Percentiles rank a stretch among this genome's conserved stretches.
Evolutionary conservation across 495 filamentous ascomycete species (phyloP).

Genomic region (Xylaria telfairii): DNA sequence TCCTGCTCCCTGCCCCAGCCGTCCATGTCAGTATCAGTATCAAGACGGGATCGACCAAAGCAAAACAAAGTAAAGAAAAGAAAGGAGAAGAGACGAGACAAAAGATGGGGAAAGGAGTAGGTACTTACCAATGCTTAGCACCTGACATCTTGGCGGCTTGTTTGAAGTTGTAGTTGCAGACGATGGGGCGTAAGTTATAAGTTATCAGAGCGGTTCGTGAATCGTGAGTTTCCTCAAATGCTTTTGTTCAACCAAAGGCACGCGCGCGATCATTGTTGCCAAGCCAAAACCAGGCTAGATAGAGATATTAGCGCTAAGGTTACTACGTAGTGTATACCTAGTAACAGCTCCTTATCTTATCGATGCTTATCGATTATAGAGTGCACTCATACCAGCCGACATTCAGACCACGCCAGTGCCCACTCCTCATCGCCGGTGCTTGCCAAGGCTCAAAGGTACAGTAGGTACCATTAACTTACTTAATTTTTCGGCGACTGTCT

Average conservation of each 20-base stretch:
- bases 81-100: neutral
- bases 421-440: neutral
- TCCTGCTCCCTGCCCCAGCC: conserved; percentile 83
- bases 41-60: conserved; percentile 4
- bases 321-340: neutral
- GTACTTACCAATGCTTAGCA: conserved; percentile 78
- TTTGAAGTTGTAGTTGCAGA: neutral
- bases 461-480: neutral
- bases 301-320: too few species aligned
- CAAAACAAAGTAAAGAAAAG: neutral
- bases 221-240: neutral
- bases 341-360: neutral
- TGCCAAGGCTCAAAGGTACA: neutral
- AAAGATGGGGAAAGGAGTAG: neutral
- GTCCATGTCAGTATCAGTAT: conserved; percentile 4
- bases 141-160: conserved; percentile 63
- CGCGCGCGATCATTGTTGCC: neutral
- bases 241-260: neutral
- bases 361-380: neutral
- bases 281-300: too few species aligned
- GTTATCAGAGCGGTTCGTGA: neutral
- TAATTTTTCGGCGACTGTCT: conserved; percentile 23
- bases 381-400: neutral
- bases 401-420: neutral
- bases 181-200: neutral